Base-by-base conservation (phyloP, 192 early-diverging fungal species). In the Coemansia sp. region DNA sequence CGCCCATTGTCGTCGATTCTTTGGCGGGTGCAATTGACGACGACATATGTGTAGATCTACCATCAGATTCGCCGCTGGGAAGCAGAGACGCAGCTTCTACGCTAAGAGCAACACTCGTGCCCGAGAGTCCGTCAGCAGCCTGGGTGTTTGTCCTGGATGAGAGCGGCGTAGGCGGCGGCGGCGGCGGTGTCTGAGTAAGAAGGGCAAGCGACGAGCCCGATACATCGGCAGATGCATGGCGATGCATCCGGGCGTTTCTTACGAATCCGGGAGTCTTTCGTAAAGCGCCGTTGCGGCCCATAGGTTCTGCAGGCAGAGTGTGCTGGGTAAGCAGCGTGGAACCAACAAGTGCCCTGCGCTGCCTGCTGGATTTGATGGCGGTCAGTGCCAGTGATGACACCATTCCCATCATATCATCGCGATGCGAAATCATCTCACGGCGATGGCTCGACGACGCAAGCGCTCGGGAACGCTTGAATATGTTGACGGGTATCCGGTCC, bases 401-500 rank as follows among this genome's bases (percentile, higher is more conserved):
- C 6, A 51, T 49, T 29, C 67, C 74, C 52, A 69, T 35, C 58
- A 65, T 29, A 51, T 67, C 64, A 62, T 68, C 62, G 21, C 48
- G 2, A 13, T 51, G 48, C 48, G 48, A 6, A 10, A 59, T 49
- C 61, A 73, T 65, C 16, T 35, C 57, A 46, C 68, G 48, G 23
- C 69, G 66, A 20, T 53, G n/a, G 25, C 43, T 59, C 30, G 42
- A 71, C 23, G 74, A 72, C 4, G 79, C 79, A 34, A 81, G 65
- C 0, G 73, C 79, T n/a, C 79, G 66, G 9, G 79, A 81, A 1
- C 79, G 70, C 40, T 74, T 74, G 70, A 81, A 81, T 25, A 81
- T 81, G 55, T 81, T 81, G 53, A 81, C 68, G 7, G 79, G 79
- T 40, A 81, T 81, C 23, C 79, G 79, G 55, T 81, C 79, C 79